Evolutionary conservation across 2,329 filamentous ascomycete genomes (phyloP).

Genomic region (Cercospora sesami): DNA sequence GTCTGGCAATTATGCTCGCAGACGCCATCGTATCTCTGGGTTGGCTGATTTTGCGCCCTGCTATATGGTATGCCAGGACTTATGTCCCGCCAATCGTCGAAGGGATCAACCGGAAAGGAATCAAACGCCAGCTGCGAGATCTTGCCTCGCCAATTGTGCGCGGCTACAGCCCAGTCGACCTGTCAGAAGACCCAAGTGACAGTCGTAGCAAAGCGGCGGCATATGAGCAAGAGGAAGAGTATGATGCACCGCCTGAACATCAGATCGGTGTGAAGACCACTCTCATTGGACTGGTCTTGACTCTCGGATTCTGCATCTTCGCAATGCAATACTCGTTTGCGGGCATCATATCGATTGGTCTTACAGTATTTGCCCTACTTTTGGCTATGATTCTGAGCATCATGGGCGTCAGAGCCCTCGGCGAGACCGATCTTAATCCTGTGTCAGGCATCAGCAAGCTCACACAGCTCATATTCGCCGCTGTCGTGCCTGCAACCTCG

Average conservation of each 20-base stretch:
- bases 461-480: conserved; percentile 90
- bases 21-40: conserved; percentile 87
- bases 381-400: conserved; percentile 68
- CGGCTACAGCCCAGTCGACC: conserved; percentile 44
- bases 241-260: conserved; percentile 81
- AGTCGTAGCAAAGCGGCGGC: conserved; percentile 11
- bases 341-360: conserved; percentile 73
- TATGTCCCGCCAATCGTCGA: conserved; percentile 41
- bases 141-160: conserved; percentile 39
- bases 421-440: conserved; percentile 90
- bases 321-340: conserved; percentile 85
- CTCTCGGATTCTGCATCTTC: conserved; percentile 74
- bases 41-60: conserved; percentile 69
- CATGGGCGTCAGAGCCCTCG: conserved; percentile 65
- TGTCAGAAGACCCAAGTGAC: conserved; percentile 22
- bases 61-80: conserved; percentile 51
- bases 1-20: conserved; percentile 91
- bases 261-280: conserved; percentile 73
- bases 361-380: conserved; percentile 80
- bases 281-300: conserved; percentile 70
- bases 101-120: conserved; percentile 33
- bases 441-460: conserved; percentile 96
- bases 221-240: conserved; percentile 46
- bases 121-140: conserved; percentile 38
- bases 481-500: conserved; percentile 77